Base-by-base conservation (phyloP, 1,284 basidiomycete species). In the Rhodotorula glutinis region DNA sequence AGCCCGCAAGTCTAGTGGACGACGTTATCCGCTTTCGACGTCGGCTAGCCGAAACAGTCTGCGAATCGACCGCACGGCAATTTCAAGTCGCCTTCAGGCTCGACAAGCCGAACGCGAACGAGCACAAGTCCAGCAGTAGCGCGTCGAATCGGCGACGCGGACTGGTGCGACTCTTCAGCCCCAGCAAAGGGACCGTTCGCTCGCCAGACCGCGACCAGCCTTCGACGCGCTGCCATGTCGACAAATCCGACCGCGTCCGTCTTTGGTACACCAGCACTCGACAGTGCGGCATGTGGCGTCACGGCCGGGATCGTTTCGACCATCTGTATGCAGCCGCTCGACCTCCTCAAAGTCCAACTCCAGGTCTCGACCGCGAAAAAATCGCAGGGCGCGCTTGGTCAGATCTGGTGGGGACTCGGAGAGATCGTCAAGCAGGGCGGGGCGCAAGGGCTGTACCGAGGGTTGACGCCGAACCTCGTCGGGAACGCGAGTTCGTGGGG, bases 401-500 rank as follows among this genome's bases (percentile, higher is more conserved):
- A 63, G 43, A 67, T 67, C 16, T 16, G 25, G 38, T 44, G 52
- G 33, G 65, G 64, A 4, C 41, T 66, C 27, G 53, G 82, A 47
- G 86, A 87, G 66, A 93, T 97, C 55, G 86, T 91, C 43, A 81
- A 80, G 41, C 81, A 92, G 1, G 71, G 64, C 10, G 67, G 69
- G 5, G 49, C 57, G 3, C 40, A 16, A 11, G 69, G 64, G 0
- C 30, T 70, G 53, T 73, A 73, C 70, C 85, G 95, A 66, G 95
- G 95, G 17, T 81, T 98, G 38, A 85, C 87, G 4, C 87, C 94
- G 3, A 99, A 98, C 77, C 85, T 98, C 53, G 90, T 91, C 0
- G 95, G 96, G 25, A 98, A 98, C 75, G 92, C 94, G n/a, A 87
- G 89, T 10, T 94, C 91, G 75, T 98, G 95, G 95, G 95, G 96